Evolutionary conservation across 192 early-diverging fungal species (phyloP), one percentile per base, ranked within the genome.

Genomic region (Mortierella hygrophila): DNA sequence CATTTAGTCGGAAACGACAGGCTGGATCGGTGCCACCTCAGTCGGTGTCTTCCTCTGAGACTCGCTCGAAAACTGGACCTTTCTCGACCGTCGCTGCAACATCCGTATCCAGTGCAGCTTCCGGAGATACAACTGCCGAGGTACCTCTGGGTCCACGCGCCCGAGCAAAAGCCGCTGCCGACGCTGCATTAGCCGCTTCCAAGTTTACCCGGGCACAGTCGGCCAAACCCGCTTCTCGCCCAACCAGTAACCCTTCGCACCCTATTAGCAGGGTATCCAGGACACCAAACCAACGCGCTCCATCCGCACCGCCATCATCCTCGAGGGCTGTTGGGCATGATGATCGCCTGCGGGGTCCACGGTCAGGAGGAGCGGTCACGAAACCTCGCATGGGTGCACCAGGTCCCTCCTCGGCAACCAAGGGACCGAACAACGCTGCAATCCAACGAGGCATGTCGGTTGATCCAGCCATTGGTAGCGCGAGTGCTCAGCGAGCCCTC

Each of bases 151-250:
- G 84, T 15, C 84, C 84, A 2, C 75, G 84, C n/a, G 84, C 84
- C 1, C 57, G 84, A 78, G 84, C 84, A 23, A 86, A 86, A 29
- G 84, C 84, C 9, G 84, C 84, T 18, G 69, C 84, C 3, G 84
- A 86, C n/a, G 84, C 84, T 6, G 79, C 79, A 3, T n/a, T 86
- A 32, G 84, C 84, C 4, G 84, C 84, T 0, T 23, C 75, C 32
- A 86, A 86, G 47, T 41, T 42, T 46, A 65, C 74, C 7, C 80
- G 80, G n/a, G 72, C 41, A 35, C 70, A 29, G 21, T 54, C 32
- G 4, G 35, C 70, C 42, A 70, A 42, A 16, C 37, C 71, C 5
- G 23, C 42, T 6, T 23, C 57, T 21, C 35, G 15, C 23, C 3
- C n/a, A 35, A 60, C 60, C 29, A 49, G 68, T 68, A 44, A 46